A percentile compares a stretch with the other conserved stretches of the same genome.
phyloP scores from a whole-genome alignment of 1,139 yeast genomes.

The Blastobotrys niveus region DNA sequence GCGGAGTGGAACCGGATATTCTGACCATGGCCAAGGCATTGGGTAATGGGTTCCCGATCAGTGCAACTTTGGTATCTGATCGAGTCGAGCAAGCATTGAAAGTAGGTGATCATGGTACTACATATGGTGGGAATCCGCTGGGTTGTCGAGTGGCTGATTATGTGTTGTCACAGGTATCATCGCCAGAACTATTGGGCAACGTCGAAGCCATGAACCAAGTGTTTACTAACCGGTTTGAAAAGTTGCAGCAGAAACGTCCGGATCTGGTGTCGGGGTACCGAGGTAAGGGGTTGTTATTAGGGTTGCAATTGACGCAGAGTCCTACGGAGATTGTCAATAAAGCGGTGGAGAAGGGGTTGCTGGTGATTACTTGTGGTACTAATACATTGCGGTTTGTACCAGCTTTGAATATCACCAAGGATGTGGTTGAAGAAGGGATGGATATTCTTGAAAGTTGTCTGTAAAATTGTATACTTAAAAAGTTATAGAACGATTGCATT shows the following conservation, averaged over 20 bases:
- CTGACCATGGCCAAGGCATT: slow-evolving; percentile 91
- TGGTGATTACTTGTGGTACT: slow-evolving; percentile 85
- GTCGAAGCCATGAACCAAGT: slow-evolving; percentile 56
- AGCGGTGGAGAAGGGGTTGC: slow-evolving; percentile 73
- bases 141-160: slow-evolving; percentile 77
- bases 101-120: slow-evolving; percentile 97
- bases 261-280: slow-evolving; percentile 54
- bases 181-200: slow-evolving; percentile 50
- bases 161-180: slow-evolving; percentile 63
- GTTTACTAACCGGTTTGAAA: slow-evolving; percentile 46
- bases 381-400: slow-evolving; percentile 89
- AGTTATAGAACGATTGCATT: background rate
- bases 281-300: slow-evolving; percentile 84
- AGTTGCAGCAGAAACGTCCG: slow-evolving; percentile 53
- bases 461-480: background rate
- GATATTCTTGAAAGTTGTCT: slow-evolving; percentile 46
- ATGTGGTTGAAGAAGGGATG: slow-evolving; percentile 63
- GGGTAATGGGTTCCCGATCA: slow-evolving; percentile 97
- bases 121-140: slow-evolving; percentile 95
- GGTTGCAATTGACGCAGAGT: slow-evolving; percentile 66
- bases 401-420: slow-evolving; percentile 75
- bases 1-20: slow-evolving; percentile 58
- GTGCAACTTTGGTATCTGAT: slow-evolving; percentile 85
- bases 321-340: slow-evolving; percentile 60
- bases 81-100: slow-evolving; percentile 63